Evolutionary conservation across 2,329 filamentous ascomycete species (phyloP).

Genomic region (Penicillium italicum): DNA sequence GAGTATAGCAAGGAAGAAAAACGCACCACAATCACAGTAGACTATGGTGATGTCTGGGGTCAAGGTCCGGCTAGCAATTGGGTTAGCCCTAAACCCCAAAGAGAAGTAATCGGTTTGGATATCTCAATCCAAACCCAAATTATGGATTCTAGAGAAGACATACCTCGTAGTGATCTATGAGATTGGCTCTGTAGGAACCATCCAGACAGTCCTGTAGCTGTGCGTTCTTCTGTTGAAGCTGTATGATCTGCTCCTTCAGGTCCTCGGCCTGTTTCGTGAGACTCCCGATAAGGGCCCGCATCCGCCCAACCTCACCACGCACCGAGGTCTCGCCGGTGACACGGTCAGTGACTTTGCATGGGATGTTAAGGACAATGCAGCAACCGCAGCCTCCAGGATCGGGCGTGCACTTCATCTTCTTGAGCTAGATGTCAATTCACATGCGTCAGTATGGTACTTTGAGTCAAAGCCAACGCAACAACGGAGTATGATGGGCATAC

Average conservation of each 20-base stretch:
- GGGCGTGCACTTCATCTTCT: conserved; percentile 27
- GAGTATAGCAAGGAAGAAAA: background rate
- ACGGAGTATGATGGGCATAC: conserved; percentile 12
- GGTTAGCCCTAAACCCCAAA: background rate
- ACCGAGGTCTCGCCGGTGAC: conserved; percentile 18
- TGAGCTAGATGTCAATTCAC: conserved; percentile 9
- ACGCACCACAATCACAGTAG: background rate
- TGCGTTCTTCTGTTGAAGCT: conserved; percentile 2
- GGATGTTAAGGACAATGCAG: conserved; percentile 9
- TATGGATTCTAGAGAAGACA: background rate
- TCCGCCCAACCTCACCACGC: conserved; percentile 20
- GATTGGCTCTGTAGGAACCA: background rate
- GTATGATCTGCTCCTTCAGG: conserved; percentile 3
- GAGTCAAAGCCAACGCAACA: no score
- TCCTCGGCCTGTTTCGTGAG: conserved; percentile 5
- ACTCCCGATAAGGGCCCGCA: conserved; percentile 11
- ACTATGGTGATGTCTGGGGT: background rate
- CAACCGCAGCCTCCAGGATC: conserved; percentile 16
- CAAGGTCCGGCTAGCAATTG: background rate
- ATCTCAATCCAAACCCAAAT: background rate
- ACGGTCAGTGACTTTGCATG: conserved; percentile 26
- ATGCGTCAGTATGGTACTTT: background rate
- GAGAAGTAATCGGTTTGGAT: background rate
- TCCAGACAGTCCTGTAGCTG: background rate
- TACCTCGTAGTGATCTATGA: background rate